A percentile compares a stretch with the other conserved stretches of the same genome.
Evolutionary conservation across 2,329 filamentous ascomycete genomes (phyloP).

Genomic region (Rutstroemia sp.): DNA sequence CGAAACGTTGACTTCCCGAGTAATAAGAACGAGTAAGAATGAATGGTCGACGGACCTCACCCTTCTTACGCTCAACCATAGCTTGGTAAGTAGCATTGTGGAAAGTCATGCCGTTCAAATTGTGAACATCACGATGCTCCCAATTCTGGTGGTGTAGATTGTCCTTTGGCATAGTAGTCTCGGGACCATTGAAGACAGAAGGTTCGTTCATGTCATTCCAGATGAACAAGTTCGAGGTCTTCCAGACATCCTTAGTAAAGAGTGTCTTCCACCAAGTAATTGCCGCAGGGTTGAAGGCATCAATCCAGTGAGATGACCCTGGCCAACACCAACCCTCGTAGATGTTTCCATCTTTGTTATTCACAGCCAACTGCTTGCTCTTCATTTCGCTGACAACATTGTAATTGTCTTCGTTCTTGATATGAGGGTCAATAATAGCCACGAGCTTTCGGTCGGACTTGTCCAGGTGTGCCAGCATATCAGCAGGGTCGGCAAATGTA

Average conservation of each 20-base stretch:
- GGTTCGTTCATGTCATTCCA: conserved; percentile 99
- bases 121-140: conserved; percentile 97
- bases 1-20: conserved; percentile 79
- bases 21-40: conserved; percentile 90
- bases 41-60: conserved; percentile 79
- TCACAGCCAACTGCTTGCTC: conserved; percentile 73
- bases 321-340: conserved; percentile 99
- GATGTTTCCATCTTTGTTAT: conserved; percentile 80
- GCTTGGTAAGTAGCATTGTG: conserved; percentile 90
- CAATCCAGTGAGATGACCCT: conserved; percentile 91
- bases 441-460: conserved; percentile 84
- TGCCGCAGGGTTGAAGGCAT: conserved; percentile 89
- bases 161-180: conserved; percentile 98
- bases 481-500: conserved; percentile 76
- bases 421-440: conserved; percentile 92
- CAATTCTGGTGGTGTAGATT: conserved; percentile 86
- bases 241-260: conserved; percentile 84
- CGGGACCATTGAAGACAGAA: conserved; percentile 95
- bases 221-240: conserved; percentile 86
- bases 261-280: conserved; percentile 85
- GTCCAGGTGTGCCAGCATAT: conserved; percentile 84
- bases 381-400: conserved; percentile 72
- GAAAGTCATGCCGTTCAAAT: conserved; percentile 90
- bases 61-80: conserved; percentile 75
- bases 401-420: conserved; percentile 85